Evolutionary conservation across 2,329 filamentous ascomycete genomes (phyloP).

Genomic region (Phialophora expanda): DNA sequence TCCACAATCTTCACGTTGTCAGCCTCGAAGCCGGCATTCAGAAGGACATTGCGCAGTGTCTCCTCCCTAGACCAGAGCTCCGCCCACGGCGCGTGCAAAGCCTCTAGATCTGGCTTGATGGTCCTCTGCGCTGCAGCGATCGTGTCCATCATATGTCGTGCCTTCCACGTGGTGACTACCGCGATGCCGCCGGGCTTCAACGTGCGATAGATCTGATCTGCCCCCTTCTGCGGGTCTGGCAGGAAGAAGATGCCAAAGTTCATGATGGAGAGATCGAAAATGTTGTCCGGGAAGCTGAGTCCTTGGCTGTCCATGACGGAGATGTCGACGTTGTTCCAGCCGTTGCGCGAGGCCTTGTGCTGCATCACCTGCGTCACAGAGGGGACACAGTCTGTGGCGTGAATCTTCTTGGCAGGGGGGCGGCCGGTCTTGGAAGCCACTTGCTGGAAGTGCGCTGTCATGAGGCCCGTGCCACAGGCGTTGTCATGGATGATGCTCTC

Average conservation of each 20-base stretch:
- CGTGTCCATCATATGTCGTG: slow-evolving; percentile 19
- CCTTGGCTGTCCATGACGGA: slow-evolving; percentile 30
- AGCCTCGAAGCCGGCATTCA: slow-evolving; percentile 15
- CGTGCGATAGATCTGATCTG: slow-evolving; percentile 35
- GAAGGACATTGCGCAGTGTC: slow-evolving; percentile 12
- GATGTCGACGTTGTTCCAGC: slow-evolving; percentile 26
- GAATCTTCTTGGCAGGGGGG: slow-evolving; percentile 20
- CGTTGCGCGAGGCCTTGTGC: neutral
- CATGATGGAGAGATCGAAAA: slow-evolving; percentile 32
- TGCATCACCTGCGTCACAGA: slow-evolving; percentile 25
- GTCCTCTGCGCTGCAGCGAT: slow-evolving; percentile 6
- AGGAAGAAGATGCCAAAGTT: slow-evolving; percentile 37
- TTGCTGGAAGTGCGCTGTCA: slow-evolving; percentile 27
- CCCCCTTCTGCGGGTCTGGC: slow-evolving; percentile 30
- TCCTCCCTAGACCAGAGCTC: slow-evolving; percentile 17
- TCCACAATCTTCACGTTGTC: slow-evolving; percentile 17
- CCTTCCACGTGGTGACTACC: slow-evolving; percentile 33
- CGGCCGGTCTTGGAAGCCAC: slow-evolving; percentile 9
- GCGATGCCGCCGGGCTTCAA: slow-evolving; percentile 34
- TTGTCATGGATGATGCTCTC: slow-evolving; percentile 36
- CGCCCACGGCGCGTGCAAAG: slow-evolving; percentile 10
- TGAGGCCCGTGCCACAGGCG: slow-evolving; percentile 34
- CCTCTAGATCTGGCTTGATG: slow-evolving; percentile 17
- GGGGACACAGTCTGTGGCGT: slow-evolving; percentile 33
- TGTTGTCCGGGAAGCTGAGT: slow-evolving; percentile 22